phyloP scores from a whole-genome alignment of 805 yeast genomes.

The Yamadazyma insecticola region DNA sequence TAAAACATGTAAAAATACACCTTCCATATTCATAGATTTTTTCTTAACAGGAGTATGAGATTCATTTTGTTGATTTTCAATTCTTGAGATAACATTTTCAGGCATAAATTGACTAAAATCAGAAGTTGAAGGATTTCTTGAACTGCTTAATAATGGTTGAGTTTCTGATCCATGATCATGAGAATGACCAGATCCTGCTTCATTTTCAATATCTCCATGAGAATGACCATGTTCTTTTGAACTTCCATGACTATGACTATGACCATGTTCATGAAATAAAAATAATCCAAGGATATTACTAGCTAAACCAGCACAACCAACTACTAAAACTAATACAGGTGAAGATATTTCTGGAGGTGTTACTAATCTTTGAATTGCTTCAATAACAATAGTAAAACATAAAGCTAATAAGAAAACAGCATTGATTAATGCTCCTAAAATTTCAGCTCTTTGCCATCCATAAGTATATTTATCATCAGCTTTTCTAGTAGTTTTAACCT shows the following conservation, averaged over 20 bases:
- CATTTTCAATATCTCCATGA: constrained; percentile 23
- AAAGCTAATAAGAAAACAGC: constrained; percentile 90
- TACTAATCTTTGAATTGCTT: constrained; percentile 85
- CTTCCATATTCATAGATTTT: constrained; percentile 92
- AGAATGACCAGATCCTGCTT: constrained; percentile 3
- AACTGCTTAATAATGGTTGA: constrained; percentile 2
- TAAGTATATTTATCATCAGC: constrained; percentile 90
- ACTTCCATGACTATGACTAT: constrained; percentile 24
- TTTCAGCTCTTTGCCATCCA: constrained; percentile 98
- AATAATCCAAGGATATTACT: constrained; percentile 82
- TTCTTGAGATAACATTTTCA: constrained; percentile 40
- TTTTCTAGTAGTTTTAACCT: constrained; percentile 72
- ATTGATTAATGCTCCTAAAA: constrained; percentile 88
- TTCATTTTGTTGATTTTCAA: constrained; percentile 10
- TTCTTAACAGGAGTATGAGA: constrained; percentile 23
- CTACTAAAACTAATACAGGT: constrained; percentile 77
- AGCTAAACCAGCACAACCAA: constrained; percentile 76
- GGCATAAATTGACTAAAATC: constrained; percentile 40
- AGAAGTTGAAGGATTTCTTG: constrained; percentile 6
- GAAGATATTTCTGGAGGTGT: constrained; percentile 74
- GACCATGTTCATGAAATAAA: constrained; percentile 75
- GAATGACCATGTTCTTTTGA: constrained; percentile 24
- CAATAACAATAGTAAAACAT: constrained; percentile 87
- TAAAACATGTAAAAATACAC: constrained; percentile 89
- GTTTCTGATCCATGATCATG: constrained; percentile 2